Evolutionary conservation across 2,329 filamentous ascomycete genomes (phyloP), one percentile per base, ranked within the genome.

Genomic region (Paraphoma sp.): DNA sequence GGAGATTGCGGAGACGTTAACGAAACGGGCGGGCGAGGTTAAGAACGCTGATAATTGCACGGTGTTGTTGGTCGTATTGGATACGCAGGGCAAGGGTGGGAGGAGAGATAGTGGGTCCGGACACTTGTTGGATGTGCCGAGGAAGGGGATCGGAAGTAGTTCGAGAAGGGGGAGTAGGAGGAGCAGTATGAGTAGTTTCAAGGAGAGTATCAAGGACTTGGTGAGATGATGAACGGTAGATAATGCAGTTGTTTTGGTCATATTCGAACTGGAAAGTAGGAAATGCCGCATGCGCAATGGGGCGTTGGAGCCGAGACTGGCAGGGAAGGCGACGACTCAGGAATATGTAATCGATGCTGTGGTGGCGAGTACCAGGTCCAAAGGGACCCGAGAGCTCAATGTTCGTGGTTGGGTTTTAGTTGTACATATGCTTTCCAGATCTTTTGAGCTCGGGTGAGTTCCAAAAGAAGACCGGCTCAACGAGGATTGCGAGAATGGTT

Each of bases 31-130:
- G 10, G 57, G 54, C 0, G 56, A 60, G 12, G 51, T 58, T 12
- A 55, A 57, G 51, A 57, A 51, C 5, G 65, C 67, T 5, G 67
- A 70, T 29, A 70, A 70, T 28, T 67, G 65, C 14, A 68, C 67
- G 1, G 61, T 70, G 2, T 12, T 68, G 4, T 48, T 70, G 5
- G 54, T 70, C 5, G 58, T 63, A 7, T 44, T 65, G 4, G 63
- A 65, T 30, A 63, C 63, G 10, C 58, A 60, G 18, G 41, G 41
- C 12, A 62, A 60, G 4, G 53, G 58, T 1, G 23, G 53, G 11
- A 55, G 63, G 43, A 59, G 60, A 29, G 46, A 54, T 18, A 44
- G 38, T 23, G 51, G 45, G n/a, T 48, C 45, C 16, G 51, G 45
- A 28, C 30, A 36, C 14, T 3, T 14, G 3, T 29, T 49, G 33